Evolutionary conservation across 2,329 filamentous ascomycete genomes (phyloP), one percentile per base, ranked within the genome.

Genomic region (Paecilomyces dactylethromorphus): DNA sequence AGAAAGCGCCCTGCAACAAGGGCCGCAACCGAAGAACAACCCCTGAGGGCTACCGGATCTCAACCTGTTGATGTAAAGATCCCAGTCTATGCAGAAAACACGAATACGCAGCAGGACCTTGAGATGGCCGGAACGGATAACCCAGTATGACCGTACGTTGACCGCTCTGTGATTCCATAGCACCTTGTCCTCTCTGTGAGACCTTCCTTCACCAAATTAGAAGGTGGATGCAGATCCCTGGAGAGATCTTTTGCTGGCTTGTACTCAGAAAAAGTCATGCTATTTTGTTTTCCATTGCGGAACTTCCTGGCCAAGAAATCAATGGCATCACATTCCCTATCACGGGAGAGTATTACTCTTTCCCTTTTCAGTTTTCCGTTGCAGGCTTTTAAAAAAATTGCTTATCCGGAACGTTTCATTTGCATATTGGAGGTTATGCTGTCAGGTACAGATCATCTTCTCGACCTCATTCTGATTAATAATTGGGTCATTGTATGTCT

Each of bases 1-100:
- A 79, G 81, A 35, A 74, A 78, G 49, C 73, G 70, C 22, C 66
- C 71, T 18, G 67, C 69, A 12, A 64, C 62, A 56, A 68, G 67
- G 62, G 54, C 65, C 39, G 53, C 60, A 24, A 63, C 56, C 52
- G 67, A 67, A 55, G 60, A 68, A 52, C 64, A 54, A 31, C 51
- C 62, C 39, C 13, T n/a, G 15, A 45, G 39, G 6, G 18, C 39
- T 45, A 3, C 2, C n/a, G 13, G 11, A 2, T 18, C 39, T 45
- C 15, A 18, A 2, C 39, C 39, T 18, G 15, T 45, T n/a, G 39
- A 45, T 45, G n/a, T 45, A 6, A 45, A 45, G 4, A n/a, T 45
- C 3, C 39, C 39, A 8, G 7, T 45, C 39, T 18, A 45, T 18
- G 39, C 18, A 1, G 39, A 33, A 3, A 15, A 45, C n/a, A 45